Evolutionary conservation across 1,139 yeast species (phyloP).

Genomic region (Suhomyces bolitotheri): DNA sequence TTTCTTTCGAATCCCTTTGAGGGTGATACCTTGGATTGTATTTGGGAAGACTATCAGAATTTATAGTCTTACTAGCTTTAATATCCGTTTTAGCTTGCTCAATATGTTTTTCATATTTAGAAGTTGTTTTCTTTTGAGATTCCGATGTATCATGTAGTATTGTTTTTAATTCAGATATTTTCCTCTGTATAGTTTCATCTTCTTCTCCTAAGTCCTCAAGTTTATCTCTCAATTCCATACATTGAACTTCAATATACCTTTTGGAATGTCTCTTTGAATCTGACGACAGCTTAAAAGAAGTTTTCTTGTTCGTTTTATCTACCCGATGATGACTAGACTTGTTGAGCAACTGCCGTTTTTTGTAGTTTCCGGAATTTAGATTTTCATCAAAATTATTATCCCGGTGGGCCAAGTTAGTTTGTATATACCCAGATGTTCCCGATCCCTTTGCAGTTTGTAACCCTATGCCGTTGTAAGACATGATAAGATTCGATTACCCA

Average conservation of each 20-base stretch:
- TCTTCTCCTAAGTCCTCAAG: slow-evolving; percentile 52
- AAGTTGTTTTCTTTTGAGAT: neutral
- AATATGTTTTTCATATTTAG: too few relatives aligned
- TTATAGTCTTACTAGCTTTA: too few relatives aligned
- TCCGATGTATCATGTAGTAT: too few relatives aligned
- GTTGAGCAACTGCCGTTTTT: slow-evolving; percentile 19
- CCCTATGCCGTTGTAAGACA: slow-evolving; percentile 73
- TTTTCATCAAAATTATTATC: slow-evolving; percentile 16
- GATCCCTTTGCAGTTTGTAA: slow-evolving; percentile 66
- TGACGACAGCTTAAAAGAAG: slow-evolving; percentile 14
- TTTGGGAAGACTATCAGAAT: too few relatives aligned
- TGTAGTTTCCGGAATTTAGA: slow-evolving; percentile 12
- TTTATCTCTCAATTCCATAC: slow-evolving; percentile 54
- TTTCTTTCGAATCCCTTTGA: too few relatives aligned
- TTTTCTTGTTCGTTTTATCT: slow-evolving; percentile 7
- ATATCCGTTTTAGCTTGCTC: too few relatives aligned
- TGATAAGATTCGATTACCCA: slow-evolving; percentile 21
- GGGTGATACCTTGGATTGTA: too few relatives aligned
- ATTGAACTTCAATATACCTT: slow-evolving; percentile 53
- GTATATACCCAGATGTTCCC: slow-evolving; percentile 72
- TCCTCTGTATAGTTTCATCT: slow-evolving; percentile 31
- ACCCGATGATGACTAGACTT: slow-evolving; percentile 9
- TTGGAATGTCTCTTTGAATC: slow-evolving; percentile 49
- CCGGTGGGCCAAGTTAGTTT: slow-evolving; percentile 44
- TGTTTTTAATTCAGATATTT: too few relatives aligned